These are phyloP conservation scores for Starmerella cellae DNA, from an alignment of 805 yeast genomes.

Conservation along the genomic window DNA sequence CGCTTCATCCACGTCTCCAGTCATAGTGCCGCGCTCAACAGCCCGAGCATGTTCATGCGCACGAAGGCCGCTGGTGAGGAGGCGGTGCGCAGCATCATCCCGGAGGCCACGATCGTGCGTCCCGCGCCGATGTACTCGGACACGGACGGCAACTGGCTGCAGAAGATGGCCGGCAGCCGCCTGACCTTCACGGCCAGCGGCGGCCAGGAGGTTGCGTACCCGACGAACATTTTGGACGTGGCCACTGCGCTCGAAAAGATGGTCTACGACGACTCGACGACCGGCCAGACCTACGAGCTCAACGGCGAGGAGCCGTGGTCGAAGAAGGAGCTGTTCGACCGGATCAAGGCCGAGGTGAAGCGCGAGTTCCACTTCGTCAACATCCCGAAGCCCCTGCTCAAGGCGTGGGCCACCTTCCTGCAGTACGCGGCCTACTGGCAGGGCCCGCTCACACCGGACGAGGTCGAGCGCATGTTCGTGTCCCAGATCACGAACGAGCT, in stretches of 20 bases:
- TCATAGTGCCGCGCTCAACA: constrained; percentile 56
- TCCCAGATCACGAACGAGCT: constrained; percentile 40
- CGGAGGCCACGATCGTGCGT: constrained; percentile 72
- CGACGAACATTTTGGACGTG: constrained; percentile 66
- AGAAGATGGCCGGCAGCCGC: constrained; percentile 42
- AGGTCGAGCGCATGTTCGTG: constrained; percentile 56
- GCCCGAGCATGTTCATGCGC: constrained; percentile 58
- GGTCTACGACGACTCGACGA: constrained; percentile 68
- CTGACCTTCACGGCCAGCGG: constrained; percentile 55
- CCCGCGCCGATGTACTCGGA: constrained; percentile 71
- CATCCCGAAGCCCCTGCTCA: constrained; percentile 32
- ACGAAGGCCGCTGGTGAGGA: constrained; percentile 71
- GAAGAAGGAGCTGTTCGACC: constrained; percentile 50
- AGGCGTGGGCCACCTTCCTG: constrained; percentile 27
- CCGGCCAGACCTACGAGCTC: constrained; percentile 63
- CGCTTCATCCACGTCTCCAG: constrained; percentile 68
- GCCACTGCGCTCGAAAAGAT: constrained; percentile 67
- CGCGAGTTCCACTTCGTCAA: constrained; percentile 31
- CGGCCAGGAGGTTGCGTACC: constrained; percentile 48
- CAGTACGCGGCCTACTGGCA: constrained; percentile 35
- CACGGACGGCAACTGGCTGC: constrained; percentile 50
- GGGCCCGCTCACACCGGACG: constrained; percentile 49
- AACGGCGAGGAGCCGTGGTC: constrained; percentile 57
- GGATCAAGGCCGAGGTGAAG: constrained; percentile 50
- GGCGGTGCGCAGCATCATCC: constrained; percentile 50